These are phyloP conservation scores for Spergularia azorica DNA, from an alignment of 179 eudicot genomes.

Conservation along the genomic window DNA sequence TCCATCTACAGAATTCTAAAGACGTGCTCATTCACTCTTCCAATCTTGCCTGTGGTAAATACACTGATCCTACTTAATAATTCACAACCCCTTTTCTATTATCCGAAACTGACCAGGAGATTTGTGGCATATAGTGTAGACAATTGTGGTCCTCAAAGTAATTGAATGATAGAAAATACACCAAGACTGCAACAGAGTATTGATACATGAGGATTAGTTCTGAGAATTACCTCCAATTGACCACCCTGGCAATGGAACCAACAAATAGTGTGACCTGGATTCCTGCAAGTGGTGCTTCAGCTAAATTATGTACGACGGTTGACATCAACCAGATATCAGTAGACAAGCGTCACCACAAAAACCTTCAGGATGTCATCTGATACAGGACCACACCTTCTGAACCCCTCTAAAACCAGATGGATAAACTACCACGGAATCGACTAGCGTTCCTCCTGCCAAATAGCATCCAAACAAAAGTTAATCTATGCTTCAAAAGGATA, in stretches of 20 bases:
- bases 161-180: background rate
- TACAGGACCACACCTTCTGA: conserved; percentile 24
- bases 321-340: conserved; percentile 9
- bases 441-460: conserved; percentile 24
- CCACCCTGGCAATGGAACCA: conserved; percentile 22
- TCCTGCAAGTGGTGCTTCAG: conserved; percentile 19
- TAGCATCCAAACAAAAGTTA: conserved; percentile 13
- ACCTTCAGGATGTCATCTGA: conserved; percentile 9
- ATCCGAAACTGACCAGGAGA: conserved; percentile 2
- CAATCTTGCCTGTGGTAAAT: conserved; percentile 75
- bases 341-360: conserved; percentile 25
- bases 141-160: background rate
- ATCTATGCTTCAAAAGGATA: conserved; percentile 1
- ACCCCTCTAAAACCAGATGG: conserved; percentile 15
- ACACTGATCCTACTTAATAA: conserved; percentile 5
- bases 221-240: conserved; percentile 29
- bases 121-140: background rate
- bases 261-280: conserved; percentile 16
- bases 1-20: conserved; percentile 81
- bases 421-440: conserved; percentile 14
- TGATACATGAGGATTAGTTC: conserved; percentile 4
- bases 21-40: conserved; percentile 68
- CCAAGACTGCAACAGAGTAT: conserved; percentile 3
- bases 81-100: background rate
- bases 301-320: conserved; percentile 1